A percentile compares a stretch with the other conserved stretches of the same genome.
Conservation (phyloP, 345 rosid genomes). For the Lumnitzera littorea region DNA sequence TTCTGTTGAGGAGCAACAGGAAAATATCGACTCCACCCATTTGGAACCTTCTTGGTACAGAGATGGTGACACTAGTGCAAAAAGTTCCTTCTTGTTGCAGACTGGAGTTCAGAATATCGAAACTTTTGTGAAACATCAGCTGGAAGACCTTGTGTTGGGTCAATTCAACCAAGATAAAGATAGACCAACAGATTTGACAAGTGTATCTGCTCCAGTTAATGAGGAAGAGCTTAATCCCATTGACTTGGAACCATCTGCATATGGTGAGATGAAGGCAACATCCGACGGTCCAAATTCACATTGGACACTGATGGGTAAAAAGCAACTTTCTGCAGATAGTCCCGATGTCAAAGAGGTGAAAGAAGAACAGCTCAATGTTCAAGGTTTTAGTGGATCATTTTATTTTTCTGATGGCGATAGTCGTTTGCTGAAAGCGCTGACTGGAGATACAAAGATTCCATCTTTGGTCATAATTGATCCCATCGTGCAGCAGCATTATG, state of each 20-base stretch:
- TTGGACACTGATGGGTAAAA: constrained; percentile 21
- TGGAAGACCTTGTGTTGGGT: constrained; percentile 16
- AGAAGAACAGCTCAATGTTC: constrained; percentile 28
- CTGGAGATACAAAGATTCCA: constrained; percentile 68
- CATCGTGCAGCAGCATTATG: constrained; percentile 53
- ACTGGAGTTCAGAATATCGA: constrained; percentile 33
- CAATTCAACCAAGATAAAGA: constrained; percentile 21
- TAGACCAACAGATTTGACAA: constrained; percentile 14
- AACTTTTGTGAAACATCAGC: constrained; percentile 22
- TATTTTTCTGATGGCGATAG: constrained; percentile 74
- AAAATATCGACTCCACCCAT: constrained; percentile 19
- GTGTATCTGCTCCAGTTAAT: constrained; percentile 18
- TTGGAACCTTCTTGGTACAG: constrained; percentile 21
- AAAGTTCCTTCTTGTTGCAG: constrained; percentile 17
- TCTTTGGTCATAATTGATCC: constrained; percentile 75
- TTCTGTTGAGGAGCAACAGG: constrained; percentile 4
- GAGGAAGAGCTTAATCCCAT: constrained; percentile 20
- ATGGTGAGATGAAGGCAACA: constrained; percentile 24
- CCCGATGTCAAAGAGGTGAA: constrained; percentile 22
- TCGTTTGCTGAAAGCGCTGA: constrained; percentile 46
- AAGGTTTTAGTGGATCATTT: constrained; percentile 55
- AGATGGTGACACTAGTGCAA: constrained; percentile 23
- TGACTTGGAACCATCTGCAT: constrained; percentile 22
- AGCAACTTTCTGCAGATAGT: constrained; percentile 17
- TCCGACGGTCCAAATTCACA: constrained; percentile 20